Evolutionary conservation across 805 yeast species (phyloP).

Genomic region (Saccharomycopsis fodiens): DNA sequence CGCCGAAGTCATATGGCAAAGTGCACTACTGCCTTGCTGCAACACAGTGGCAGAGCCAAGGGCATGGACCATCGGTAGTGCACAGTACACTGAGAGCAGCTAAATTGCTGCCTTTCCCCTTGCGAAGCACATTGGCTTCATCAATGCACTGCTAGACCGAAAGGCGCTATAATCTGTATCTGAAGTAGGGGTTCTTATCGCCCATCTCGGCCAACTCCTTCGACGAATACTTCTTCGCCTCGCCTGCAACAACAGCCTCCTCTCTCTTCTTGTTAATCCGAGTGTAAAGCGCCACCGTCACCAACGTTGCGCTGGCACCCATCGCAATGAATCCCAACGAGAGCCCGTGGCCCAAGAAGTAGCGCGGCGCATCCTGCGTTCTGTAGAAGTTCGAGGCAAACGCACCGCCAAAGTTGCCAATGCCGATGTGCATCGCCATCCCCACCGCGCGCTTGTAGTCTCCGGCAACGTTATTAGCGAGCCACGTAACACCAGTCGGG

Average conservation of each 20-base stretch:
- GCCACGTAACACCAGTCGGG: constrained; percentile 31
- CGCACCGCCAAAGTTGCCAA: constrained; percentile 34
- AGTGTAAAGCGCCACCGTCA: constrained; percentile 24
- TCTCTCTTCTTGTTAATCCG: constrained; percentile 25
- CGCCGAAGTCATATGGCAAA: too few relatives aligned
- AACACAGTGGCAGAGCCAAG: too few relatives aligned
- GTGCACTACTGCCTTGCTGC: too few relatives aligned
- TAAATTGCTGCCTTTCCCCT: too few relatives aligned
- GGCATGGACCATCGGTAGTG: too few relatives aligned
- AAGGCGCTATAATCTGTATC: constrained; percentile 24
- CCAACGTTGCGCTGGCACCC: constrained; percentile 25
- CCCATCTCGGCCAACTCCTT: constrained; percentile 32
- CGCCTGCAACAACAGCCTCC: constrained; percentile 27
- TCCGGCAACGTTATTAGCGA: constrained; percentile 31
- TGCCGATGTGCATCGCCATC: constrained; percentile 33
- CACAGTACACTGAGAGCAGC: too few relatives aligned
- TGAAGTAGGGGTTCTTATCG: constrained; percentile 35
- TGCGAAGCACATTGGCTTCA: too few relatives aligned
- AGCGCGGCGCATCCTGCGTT: constrained; percentile 25
- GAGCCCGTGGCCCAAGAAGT: constrained; percentile 29
- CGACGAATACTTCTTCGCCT: constrained; percentile 26
- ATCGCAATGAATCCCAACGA: constrained; percentile 29
- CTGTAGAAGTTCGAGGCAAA: constrained; percentile 30
- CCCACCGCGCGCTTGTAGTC: constrained; percentile 33
- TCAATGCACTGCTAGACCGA: too few relatives aligned